Base-by-base conservation (phyloP, 2,329 filamentous ascomycete genomes). In the Fusarium transvaalense region DNA sequence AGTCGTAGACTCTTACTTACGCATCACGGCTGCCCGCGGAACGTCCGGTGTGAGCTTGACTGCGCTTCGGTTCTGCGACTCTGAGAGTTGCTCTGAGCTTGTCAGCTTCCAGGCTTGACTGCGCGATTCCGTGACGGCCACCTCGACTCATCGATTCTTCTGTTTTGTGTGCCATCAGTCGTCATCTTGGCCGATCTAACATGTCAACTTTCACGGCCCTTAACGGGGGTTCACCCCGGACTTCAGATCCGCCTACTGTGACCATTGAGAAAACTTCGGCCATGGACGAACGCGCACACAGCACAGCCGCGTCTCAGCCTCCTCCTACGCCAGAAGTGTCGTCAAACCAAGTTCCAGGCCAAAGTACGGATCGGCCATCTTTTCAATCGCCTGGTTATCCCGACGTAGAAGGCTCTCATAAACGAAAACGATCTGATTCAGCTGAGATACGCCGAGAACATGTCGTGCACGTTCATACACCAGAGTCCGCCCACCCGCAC, bases 341-440 rank as follows among this genome's bases (percentile, higher is more conserved):
- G 41, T 58, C 73, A 21, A 77, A 70, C 51, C 78, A 78, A 52
- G 83, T 84, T 80, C 75, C 81, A 31, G 76, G 73, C 6, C 76
- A 81, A 21, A 78, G 75, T 45, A 71, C 77, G 39, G 84, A 86
- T 6, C 78, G 82, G 54, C 74, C 80, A 35, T 72, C 80, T 17
- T 81, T 82, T 64, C 79, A 80, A 51, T 74, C 82, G 3, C 70
- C 80, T 43, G 68, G 68, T 37, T 82, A 83, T 71, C 69, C 82
- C 8, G 82, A 85, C 32, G 74, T 76, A n/a, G 85, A 89, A 35
- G 76, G 73, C 17, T 79, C 84, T 19, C 84, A 88, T 71, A 91
- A 90, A 78, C 87, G 89, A 73, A 95, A 93, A 78, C 87, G 92
- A 63, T 93, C 92, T 9, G 81, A 83, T 45, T 92, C 91, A 8